Evolutionary conservation across 75 land plant species (phyloP), one percentile per base, ranked within the genome.

Genomic region (Cunninghamia lanceolata): DNA sequence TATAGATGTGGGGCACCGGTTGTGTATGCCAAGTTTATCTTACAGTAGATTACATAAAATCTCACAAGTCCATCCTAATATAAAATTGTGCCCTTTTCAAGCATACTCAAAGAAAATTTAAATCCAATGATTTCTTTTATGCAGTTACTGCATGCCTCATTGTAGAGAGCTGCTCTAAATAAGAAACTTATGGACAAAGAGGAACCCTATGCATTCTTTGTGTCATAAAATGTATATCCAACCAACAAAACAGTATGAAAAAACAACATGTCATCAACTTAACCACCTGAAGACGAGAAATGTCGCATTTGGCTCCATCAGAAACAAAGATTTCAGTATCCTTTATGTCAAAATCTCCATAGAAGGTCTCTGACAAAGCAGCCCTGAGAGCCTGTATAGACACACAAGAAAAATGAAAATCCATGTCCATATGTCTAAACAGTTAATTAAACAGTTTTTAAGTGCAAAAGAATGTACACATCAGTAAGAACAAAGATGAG

Each of bases 291-390:
- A 97, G 92, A 17, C 99, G 95, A 80, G 95, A 87, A 84, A 97
- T 97, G 84, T 97, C 99, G 89, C 98, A 92, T 85, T 97, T 94
- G 42, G 98, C 98, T 19, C 99, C 99, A 90, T 97, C 99, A n/a
- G 99, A 97, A 4, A 97, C 95, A 92, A 97, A 97, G 78, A 96
- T 89, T 85, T 97, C 99, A 84, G 81, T 87, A 75, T 91, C 95
- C 25, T 94, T 93, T 59, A 97, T 94, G 36, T 91, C 93, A 84
- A 96, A 88, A 84, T 89, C 87, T 16, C 84, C 87, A 88, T 96
- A 97, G 87, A 91, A 94, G 11, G 94, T 92, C 47, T 90, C 86
- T 63, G 94, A 91, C 82, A 97, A 88, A 47, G 93, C 93, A 85
- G 93, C 90, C 85, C 99, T 94, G 87, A 97, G 86, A 68, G 87